Evolutionary conservation across 805 yeast genomes (phyloP), one percentile per base, ranked within the genome.

Genomic region (Sugiyamaella chiloensis): DNA sequence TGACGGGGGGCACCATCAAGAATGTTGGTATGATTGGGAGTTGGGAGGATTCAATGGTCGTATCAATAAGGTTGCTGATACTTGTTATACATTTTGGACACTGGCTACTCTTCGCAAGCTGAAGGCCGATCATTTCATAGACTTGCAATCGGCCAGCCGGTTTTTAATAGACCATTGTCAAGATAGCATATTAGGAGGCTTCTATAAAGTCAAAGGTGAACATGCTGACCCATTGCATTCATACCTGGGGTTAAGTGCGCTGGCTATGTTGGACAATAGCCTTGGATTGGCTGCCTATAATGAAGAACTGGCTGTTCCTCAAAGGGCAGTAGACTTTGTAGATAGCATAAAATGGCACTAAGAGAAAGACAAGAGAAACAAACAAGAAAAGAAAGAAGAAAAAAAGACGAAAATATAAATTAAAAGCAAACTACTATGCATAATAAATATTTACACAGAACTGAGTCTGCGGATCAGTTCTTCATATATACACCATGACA

Each of bases 401-500:
- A 26, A 26, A 26, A 7, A 11, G 9, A 26, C 11, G 29, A 26
- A 7, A 26, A 26, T 7, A 26, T 11, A 7, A 11, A 26, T 26
- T 26, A 26, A 26, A 26, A 26, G 11, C 7, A 26, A 26, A 26
- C 11, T 26, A 23, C 32, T 44, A 50, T 54, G 29, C 40, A 39
- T n/a, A 27, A 35, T n/a, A 27, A 24, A 34, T 30, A 12, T 46
- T 39, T 20, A 19, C 21, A 16, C 19, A 34, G 20, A 26, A n/a
- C 42, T 37, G 32, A 47, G 26, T 24, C 52, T 23, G 48, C 61
- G 47, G 4, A 91, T 77, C 46, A 91, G 68, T 62, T 93, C 97
- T 65, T 93, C 99, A 63, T 91, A 93, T 20, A 93, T 83, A 50
- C 96, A 87, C 99, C 99, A 93, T 42, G 96, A 89, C 52, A 93